phyloP scores from a whole-genome alignment of 2,329 filamentous ascomycete genomes.

The Cadophora malorum region DNA sequence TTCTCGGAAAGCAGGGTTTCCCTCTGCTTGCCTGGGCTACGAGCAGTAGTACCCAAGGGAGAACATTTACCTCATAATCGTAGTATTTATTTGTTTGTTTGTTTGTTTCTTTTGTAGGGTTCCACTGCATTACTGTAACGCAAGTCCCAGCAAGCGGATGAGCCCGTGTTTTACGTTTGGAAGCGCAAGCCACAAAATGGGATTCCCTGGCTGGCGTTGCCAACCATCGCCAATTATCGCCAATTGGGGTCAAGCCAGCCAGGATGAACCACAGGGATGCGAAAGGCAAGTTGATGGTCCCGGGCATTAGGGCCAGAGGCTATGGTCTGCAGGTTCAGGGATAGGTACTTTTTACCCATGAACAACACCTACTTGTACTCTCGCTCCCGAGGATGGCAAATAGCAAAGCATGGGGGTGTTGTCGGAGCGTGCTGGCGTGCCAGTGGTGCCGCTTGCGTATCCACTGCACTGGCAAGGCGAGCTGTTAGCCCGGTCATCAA shows the following conservation, averaged over 20 bases:
- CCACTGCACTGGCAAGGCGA: too few species aligned
- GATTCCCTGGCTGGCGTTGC: background rate
- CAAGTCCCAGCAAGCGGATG: slow-evolving; percentile 5
- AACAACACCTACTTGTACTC: background rate
- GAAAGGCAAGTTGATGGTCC: background rate
- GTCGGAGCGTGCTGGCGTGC: too few species aligned
- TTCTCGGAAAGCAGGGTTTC: background rate
- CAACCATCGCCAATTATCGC: slow-evolving; percentile 15
- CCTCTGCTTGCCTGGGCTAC: background rate
- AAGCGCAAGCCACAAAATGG: slow-evolving; percentile 7
- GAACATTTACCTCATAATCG: background rate
- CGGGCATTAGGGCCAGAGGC: background rate
- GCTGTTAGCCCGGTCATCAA: too few species aligned
- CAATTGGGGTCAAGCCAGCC: slow-evolving; percentile 5
- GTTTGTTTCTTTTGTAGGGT: background rate
- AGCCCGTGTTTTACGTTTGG: slow-evolving; percentile 6
- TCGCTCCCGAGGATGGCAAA: too few species aligned
- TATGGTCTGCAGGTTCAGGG: background rate
- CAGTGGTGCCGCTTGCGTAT: too few species aligned
- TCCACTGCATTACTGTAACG: background rate
- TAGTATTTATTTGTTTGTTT: too few species aligned
- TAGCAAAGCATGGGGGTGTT: too few species aligned
- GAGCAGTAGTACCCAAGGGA: background rate
- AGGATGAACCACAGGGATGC: background rate
- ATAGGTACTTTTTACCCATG: background rate